A percentile compares a stretch with the other conserved stretches of the same genome.
These are phyloP conservation scores for Suhomyces vadensis DNA, from an alignment of 805 yeast genomes.

Conservation along the genomic window DNA sequence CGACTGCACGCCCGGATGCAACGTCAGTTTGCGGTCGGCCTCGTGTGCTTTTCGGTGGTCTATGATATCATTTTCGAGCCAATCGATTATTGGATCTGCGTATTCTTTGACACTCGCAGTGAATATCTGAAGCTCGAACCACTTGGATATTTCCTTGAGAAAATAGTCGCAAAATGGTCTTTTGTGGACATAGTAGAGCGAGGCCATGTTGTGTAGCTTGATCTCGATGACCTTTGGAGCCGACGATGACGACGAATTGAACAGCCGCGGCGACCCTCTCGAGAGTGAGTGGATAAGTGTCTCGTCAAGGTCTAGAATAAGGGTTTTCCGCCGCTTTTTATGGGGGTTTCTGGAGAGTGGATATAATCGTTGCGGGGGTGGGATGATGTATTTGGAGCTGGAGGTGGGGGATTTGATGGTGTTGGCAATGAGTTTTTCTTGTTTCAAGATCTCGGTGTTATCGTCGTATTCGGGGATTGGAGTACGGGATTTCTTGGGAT, in stretches of 20 bases:
- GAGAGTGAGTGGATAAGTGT: conserved; percentile 91
- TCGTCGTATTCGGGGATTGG: conserved; percentile 21
- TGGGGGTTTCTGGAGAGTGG: conserved; percentile 45
- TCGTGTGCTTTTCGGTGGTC: conserved; percentile 16
- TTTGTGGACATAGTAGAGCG: conserved; percentile 86
- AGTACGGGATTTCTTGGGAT: conserved; percentile 1
- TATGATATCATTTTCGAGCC: conserved; percentile 67
- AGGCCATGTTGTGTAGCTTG: conserved; percentile 62
- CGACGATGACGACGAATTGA: conserved; percentile 37
- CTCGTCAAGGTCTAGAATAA: conserved; percentile 90
- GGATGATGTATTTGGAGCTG: conserved; percentile 43
- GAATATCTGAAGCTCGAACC: conserved; percentile 89
- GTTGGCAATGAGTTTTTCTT: conserved; percentile 43
- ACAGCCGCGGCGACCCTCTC: conserved; percentile 54
- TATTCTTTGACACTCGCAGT: conserved; percentile 94
- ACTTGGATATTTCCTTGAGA: conserved; percentile 69
- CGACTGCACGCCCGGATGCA: conserved; percentile 3
- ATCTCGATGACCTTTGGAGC: conserved; percentile 74
- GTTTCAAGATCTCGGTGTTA: conserved; percentile 39
- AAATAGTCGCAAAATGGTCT: conserved; percentile 91
- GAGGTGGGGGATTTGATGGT: conserved; percentile 43
- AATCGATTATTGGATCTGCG: conserved; percentile 95
- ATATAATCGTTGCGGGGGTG: conserved; percentile 46
- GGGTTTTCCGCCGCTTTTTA: conserved; percentile 53
- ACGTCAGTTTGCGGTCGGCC: conserved; percentile 11